Conservation (phyloP, 208 protist species). For the Acanthamoeba sp. region DNA sequence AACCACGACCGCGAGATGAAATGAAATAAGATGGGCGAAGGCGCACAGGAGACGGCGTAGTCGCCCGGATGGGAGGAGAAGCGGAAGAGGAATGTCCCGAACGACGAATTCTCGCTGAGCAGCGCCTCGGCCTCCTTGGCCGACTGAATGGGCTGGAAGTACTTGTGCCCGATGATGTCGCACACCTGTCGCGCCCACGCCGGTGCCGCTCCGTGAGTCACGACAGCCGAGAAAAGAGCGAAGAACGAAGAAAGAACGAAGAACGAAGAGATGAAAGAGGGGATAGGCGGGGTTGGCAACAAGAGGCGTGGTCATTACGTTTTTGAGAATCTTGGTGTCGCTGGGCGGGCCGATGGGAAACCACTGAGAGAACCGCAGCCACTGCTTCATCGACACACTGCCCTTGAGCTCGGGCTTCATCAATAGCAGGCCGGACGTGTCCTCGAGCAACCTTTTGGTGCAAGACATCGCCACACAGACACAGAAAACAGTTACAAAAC, state of each 20-base stretch:
- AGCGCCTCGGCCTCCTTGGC: slow-evolving; percentile 25
- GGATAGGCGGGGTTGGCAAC: not conserved
- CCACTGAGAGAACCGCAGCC: slow-evolving; percentile 25
- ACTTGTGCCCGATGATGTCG: slow-evolving; percentile 32
- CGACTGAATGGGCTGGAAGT: slow-evolving; percentile 27
- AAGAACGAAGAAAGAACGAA: too few relatives aligned
- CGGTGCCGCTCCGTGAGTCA: too few relatives aligned
- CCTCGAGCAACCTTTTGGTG: not conserved
- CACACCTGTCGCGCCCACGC: not conserved
- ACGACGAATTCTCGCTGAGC: slow-evolving; percentile 3
- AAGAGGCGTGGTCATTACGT: not conserved
- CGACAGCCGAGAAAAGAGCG: too few relatives aligned
- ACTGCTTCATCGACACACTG: slow-evolving; percentile 33
- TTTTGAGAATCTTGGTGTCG: slow-evolving; percentile 1
- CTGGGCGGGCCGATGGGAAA: slow-evolving; percentile 38
- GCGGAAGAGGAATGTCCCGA: slow-evolving; percentile 17
- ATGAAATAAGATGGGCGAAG: too few relatives aligned
- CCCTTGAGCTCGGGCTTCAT: slow-evolving; percentile 41
- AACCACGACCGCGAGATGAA: too few relatives aligned
- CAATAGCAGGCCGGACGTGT: not conserved
- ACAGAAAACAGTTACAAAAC: too few relatives aligned
- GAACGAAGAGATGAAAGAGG: not conserved
- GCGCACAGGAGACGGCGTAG: slow-evolving; percentile 17
- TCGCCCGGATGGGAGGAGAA: slow-evolving; percentile 16
- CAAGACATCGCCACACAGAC: too few relatives aligned